Percentiles rank a stretch among this genome's conserved stretches.
phyloP scores from a whole-genome alignment of 352 stramenopile species.

The Globisporangium viniferum region DNA sequence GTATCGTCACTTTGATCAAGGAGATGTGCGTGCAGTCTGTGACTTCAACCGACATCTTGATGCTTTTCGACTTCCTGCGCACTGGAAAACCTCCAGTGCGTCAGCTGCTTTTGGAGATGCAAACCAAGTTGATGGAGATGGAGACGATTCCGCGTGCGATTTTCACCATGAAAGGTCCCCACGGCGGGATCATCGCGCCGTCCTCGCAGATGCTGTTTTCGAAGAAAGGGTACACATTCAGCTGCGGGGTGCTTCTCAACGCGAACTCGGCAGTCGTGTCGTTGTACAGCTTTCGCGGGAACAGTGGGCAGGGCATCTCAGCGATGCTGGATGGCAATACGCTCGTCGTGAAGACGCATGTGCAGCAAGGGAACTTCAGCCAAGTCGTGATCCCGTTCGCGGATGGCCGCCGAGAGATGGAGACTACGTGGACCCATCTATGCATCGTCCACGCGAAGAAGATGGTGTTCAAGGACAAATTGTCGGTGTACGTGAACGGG shows the following conservation, averaged over 20 bases:
- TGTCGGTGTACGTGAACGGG: conserved; percentile 69
- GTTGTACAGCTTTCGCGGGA: conserved; percentile 76
- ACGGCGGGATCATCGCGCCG: conserved; percentile 64
- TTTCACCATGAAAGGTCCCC: conserved; percentile 62
- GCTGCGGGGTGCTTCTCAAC: conserved; percentile 55
- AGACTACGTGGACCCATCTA: conserved; percentile 63
- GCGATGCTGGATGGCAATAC: conserved; percentile 45
- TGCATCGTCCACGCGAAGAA: conserved; percentile 84
- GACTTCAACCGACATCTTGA: conserved; percentile 50
- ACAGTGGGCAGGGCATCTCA: conserved; percentile 70
- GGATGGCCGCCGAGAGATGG: conserved; percentile 43
- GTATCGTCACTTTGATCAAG: conserved; percentile 44
- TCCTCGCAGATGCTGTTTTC: conserved; percentile 54
- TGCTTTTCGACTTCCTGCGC: conserved; percentile 75
- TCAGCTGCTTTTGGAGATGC: conserved; percentile 55
- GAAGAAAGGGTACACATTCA: conserved; percentile 79
- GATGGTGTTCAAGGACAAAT: conserved; percentile 88
- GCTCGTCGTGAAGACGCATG: conserved; percentile 57
- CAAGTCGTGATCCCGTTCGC: conserved; percentile 63
- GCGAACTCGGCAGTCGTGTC: conserved; percentile 28
- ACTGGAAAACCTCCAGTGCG: conserved; percentile 40
- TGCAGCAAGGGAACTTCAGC: conserved; percentile 33
- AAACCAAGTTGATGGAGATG: conserved; percentile 44
- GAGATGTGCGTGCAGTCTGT: conserved; percentile 57
- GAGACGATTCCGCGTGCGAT: conserved; percentile 59